Evolutionary conservation across 768 basidiomycete species (phyloP).

Genomic region (Hericium rajendrae): DNA sequence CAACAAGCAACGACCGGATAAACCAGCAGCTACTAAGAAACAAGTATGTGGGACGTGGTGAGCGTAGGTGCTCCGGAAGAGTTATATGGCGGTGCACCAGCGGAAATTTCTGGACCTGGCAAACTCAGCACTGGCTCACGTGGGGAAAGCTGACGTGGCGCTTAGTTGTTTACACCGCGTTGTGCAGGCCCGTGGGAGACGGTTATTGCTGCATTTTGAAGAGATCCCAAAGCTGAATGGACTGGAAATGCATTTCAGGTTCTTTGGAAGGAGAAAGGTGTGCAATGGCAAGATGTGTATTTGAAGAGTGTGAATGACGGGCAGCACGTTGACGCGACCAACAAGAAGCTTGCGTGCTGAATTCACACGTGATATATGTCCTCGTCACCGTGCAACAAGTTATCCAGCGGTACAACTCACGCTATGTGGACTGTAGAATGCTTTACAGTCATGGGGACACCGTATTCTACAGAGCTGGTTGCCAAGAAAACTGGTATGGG

Average conservation of each 20-base stretch:
- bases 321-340: too few relatives aligned
- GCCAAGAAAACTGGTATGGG: too few relatives aligned
- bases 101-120: neutral
- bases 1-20: neutral
- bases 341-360: too few relatives aligned
- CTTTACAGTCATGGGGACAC: too few relatives aligned
- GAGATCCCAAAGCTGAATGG: neutral
- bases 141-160: conserved; percentile 6
- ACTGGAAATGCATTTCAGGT: neutral
- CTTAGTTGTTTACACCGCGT: neutral
- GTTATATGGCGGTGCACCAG: neutral
- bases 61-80: neutral
- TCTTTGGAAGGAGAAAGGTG: neutral
- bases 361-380: too few relatives aligned
- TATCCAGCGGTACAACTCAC: too few relatives aligned
- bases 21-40: neutral
- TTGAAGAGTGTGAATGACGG: neutral
- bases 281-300: neutral
- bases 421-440: too few relatives aligned
- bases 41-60: neutral
- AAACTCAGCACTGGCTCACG: neutral
- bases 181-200: neutral
- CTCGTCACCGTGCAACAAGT: too few relatives aligned
- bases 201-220: too few relatives aligned
- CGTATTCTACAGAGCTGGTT: too few relatives aligned